Conservation (phyloP, 495 filamentous ascomycete genomes). For the Hyaloscypha finlandica region DNA sequence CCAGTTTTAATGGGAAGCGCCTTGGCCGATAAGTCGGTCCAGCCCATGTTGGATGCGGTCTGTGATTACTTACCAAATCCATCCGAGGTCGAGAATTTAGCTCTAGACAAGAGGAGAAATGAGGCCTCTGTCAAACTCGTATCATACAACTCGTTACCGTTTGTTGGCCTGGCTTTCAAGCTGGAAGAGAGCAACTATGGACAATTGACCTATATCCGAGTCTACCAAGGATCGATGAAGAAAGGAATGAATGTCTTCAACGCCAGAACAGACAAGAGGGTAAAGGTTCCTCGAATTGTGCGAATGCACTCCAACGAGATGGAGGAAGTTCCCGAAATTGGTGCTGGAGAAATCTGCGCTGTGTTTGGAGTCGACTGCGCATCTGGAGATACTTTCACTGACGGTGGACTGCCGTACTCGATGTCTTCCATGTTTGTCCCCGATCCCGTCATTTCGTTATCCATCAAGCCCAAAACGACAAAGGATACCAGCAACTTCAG, state of each 20-base stretch:
- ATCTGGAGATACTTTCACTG: conserved; percentile 97
- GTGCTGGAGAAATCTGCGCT: conserved; percentile 96
- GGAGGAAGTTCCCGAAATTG: conserved; percentile 92
- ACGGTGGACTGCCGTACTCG: conserved; percentile 87
- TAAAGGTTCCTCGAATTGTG: conserved; percentile 96
- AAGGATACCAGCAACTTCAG: conserved; percentile 94
- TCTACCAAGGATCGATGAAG: conserved; percentile 91
- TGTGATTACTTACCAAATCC: conserved; percentile 97
- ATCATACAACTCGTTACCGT: conserved; percentile 88
- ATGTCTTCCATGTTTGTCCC: conserved; percentile 99
- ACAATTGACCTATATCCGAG: conserved; percentile 96
- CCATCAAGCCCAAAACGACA: conserved; percentile 93
- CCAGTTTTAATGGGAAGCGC: conserved; percentile 97
- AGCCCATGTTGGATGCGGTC: conserved; percentile 96
- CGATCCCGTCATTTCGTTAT: conserved; percentile 96
- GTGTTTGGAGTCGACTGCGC: conserved; percentile 99
- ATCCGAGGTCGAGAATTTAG: conserved; percentile 83
- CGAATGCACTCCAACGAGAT: conserved; percentile 99
- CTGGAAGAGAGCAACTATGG: conserved; percentile 99
- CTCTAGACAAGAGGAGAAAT: conserved; percentile 76
- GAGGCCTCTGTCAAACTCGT: conserved; percentile 84
- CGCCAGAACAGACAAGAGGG: conserved; percentile 89
- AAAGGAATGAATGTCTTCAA: conserved; percentile 93
- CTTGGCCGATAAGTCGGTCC: conserved; percentile 90
- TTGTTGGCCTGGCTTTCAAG: conserved; percentile 98